Conservation (phyloP, 2,329 filamentous ascomycete genomes). For the Alternaria sp. region DNA sequence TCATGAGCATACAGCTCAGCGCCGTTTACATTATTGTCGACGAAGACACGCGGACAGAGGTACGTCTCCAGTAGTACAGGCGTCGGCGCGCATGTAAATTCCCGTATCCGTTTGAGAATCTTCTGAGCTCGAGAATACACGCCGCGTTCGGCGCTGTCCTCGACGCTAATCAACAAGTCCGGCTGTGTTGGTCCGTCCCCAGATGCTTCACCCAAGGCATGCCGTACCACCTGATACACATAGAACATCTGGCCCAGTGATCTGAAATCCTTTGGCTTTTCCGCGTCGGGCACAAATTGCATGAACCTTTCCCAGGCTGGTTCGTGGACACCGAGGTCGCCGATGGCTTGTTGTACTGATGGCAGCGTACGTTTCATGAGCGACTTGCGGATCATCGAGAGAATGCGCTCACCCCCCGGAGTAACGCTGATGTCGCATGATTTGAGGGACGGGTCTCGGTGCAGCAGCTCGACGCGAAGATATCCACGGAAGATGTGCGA, state of each 20-base stretch:
- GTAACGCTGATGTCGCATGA: background rate
- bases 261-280: background rate
- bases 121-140: background rate
- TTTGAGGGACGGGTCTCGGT: background rate
- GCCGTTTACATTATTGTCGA: background rate
- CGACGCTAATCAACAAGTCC: background rate
- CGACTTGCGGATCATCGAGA: background rate
- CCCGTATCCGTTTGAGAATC: background rate
- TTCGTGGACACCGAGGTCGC: background rate
- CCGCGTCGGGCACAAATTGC: background rate
- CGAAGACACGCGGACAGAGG: background rate
- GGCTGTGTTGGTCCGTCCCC: background rate
- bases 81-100: fast-evolving
- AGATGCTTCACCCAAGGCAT: background rate
- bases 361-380: background rate
- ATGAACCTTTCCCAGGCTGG: background rate
- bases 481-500: background rate
- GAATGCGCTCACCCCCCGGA: background rate
- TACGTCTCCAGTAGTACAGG: background rate
- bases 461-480: background rate
- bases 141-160: background rate
- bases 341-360: background rate
- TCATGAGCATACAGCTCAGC: background rate
- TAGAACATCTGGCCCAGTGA: background rate
- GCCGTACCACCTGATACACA: background rate